Conservation (phyloP, 306 rosid genomes). For the Prunus mira region DNA sequence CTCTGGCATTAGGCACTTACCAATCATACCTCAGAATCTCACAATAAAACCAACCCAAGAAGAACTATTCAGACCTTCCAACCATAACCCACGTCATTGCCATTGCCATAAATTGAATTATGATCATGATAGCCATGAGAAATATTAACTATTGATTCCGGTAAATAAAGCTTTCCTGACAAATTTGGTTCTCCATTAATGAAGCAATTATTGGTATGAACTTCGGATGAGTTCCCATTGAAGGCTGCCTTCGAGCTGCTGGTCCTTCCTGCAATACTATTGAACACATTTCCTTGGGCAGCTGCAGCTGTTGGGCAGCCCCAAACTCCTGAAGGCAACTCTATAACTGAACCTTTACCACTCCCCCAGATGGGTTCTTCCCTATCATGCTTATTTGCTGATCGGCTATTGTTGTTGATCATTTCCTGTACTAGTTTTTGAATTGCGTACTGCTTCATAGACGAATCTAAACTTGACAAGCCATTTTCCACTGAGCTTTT, state of each 20-base stretch:
- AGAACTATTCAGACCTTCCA: slow-evolving; percentile 2
- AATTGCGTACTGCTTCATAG: slow-evolving; percentile 1
- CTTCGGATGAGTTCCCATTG: background rate
- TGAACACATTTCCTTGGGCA: slow-evolving; percentile 1
- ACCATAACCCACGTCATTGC: background rate
- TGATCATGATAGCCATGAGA: background rate
- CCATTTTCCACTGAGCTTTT: slow-evolving; percentile 5
- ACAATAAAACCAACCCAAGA: background rate
- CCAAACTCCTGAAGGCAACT: slow-evolving; percentile 1
- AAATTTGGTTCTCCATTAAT: slow-evolving; percentile 8
- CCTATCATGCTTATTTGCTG: background rate
- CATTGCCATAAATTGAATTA: background rate
- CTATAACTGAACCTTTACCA: slow-evolving; percentile 1
- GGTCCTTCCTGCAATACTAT: slow-evolving; percentile 3
- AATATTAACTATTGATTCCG: background rate
- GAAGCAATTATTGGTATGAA: background rate
- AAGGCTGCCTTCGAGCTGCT: background rate
- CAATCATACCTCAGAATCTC: background rate
- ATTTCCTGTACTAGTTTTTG: slow-evolving; percentile 23
- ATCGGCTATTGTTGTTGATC: slow-evolving; percentile 12
- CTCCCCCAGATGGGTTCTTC: background rate
- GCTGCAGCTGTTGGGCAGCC: slow-evolving; percentile 1
- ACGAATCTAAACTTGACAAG: slow-evolving; percentile 4
- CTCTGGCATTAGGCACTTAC: background rate
- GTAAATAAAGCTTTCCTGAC: background rate